Conservation (phyloP, 805 yeast genomes). For the Nakazawaea molendinolei region DNA sequence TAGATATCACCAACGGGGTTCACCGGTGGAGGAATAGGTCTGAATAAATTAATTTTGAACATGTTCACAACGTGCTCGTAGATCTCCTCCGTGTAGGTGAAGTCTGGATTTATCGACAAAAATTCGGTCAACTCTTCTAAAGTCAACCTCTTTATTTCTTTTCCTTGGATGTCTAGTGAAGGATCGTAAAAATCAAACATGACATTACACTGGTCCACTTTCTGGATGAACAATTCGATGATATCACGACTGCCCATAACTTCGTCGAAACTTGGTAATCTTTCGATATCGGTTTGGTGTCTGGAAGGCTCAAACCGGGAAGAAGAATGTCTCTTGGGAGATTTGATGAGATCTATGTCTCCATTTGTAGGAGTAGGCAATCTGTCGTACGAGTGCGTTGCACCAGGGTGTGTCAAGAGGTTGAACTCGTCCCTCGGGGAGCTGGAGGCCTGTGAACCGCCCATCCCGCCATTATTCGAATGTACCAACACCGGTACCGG, state of each 20-base stretch:
- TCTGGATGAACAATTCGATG: conserved; percentile 72
- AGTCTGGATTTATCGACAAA: conserved; percentile 64
- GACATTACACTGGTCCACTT: conserved; percentile 90
- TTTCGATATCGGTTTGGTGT: conserved; percentile 54
- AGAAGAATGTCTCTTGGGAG: conserved; percentile 88
- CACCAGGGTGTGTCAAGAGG: conserved; percentile 22
- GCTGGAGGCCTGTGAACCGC: conserved; percentile 1
- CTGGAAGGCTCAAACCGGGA: conserved; percentile 82
- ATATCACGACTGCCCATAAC: conserved; percentile 74
- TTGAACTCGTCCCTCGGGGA: conserved; percentile 13
- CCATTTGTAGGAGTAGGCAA: conserved; percentile 59
- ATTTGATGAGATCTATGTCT: conserved; percentile 69
- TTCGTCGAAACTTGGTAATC: conserved; percentile 83
- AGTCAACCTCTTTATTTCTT: conserved; percentile 83
- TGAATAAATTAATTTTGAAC: conserved; percentile 83
- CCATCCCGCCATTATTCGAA: conserved; percentile 10
- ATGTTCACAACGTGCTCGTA: conserved; percentile 81
- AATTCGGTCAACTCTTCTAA: conserved; percentile 86
- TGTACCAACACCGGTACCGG: conserved; percentile 13
- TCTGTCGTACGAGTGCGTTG: conserved; percentile 49
- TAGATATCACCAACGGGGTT: conserved; percentile 94
- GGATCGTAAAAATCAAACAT: conserved; percentile 94
- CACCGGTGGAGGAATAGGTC: conserved; percentile 98
- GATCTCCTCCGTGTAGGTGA: conserved; percentile 85
- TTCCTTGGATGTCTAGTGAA: conserved; percentile 84